A percentile compares a stretch with the other conserved stretches of the same genome.
These are phyloP conservation scores for Mucor lusitanicus DNA, from an alignment of 371 early-diverging fungal species.

Conservation along the genomic window DNA sequence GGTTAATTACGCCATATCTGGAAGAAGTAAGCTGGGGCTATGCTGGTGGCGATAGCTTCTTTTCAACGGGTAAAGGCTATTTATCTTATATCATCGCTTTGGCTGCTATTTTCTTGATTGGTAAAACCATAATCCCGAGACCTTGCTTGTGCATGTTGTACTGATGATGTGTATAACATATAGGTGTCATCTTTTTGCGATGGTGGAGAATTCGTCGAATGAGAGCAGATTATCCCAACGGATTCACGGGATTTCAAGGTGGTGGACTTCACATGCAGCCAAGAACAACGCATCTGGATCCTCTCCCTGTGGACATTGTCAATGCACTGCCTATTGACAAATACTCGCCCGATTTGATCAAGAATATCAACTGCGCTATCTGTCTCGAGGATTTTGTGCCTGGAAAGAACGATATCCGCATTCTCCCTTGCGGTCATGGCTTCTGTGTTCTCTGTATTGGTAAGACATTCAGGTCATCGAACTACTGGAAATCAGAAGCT, in stretches of 20 bases:
- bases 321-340: slow-evolving; percentile 24
- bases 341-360: slow-evolving; percentile 19
- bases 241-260: not conserved
- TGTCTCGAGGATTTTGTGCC: slow-evolving; percentile 35
- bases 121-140: slow-evolving; percentile 18
- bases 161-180: not conserved
- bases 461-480: slow-evolving; percentile 9
- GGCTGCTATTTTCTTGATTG: slow-evolving; percentile 38
- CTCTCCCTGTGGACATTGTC: slow-evolving; percentile 43
- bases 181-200: slow-evolving; percentile 39
- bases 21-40: not conserved
- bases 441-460: slow-evolving; percentile 42
- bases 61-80: slow-evolving; percentile 33
- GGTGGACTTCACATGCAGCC: slow-evolving; percentile 18
- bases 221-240: slow-evolving; percentile 14
- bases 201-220: slow-evolving; percentile 47
- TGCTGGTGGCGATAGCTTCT: slow-evolving; percentile 1
- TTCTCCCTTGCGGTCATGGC: slow-evolving; percentile 37
- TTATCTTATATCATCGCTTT: slow-evolving; percentile 43
- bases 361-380: slow-evolving; percentile 34
- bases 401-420: slow-evolving; percentile 24
- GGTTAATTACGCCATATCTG: slow-evolving; percentile 20
- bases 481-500: not conserved
- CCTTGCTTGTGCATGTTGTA: not conserved
- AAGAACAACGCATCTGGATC: slow-evolving; percentile 28